Evolutionary conservation across 2,329 filamentous ascomycete species (phyloP), one percentile per base, ranked within the genome.

Genomic region (Verticillium albo-atrum): DNA sequence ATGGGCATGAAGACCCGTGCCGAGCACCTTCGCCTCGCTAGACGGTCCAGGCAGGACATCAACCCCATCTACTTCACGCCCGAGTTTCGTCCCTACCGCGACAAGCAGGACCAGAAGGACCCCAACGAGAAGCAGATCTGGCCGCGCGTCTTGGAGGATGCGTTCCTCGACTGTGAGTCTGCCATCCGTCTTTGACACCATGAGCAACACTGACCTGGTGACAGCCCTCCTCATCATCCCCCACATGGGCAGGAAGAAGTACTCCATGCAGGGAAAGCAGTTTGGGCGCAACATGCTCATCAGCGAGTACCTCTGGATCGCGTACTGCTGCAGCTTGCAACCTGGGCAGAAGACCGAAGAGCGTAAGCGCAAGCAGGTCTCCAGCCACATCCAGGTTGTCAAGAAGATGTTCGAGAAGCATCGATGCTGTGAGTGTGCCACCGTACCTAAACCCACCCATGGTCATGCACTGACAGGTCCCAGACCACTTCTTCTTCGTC

Each of bases 271-370:
- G 63, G 81, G 83, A 35, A 83, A 86, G 68, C 82, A 84, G 42
- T 84, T 87, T 65, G 87, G 87, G 4, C 83, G 87, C 55, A 90
- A 90, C 73, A 88, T 89, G 81, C 78, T 90, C 59, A 89, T 90
- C 67, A 83, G 81, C 67, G 85, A 88, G 71, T 89, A 89, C 71
- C 80, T 89, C 52, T 89, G 81, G 81, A 79, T 83, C 61, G 77
- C 79, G 10, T 79, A 79, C 65, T 75, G 75, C 68, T 71, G 72
- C 32, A 70, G 73, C 32, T 74, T 83, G 60, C 75, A 78, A 30
- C 74, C 79, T 3, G 80, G 80, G 3, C 72, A 73, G 54, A 72
- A 75, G 50, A 78, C 80, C 3, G 77, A 79, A 62, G 71, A 79
- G 60, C 79, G 82, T 70, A 76, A 79, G 62, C 77, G 85, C 59